Base-by-base conservation (phyloP, 148 eudicot genomes). In the Mesembryanthemum crystallinum region DNA sequence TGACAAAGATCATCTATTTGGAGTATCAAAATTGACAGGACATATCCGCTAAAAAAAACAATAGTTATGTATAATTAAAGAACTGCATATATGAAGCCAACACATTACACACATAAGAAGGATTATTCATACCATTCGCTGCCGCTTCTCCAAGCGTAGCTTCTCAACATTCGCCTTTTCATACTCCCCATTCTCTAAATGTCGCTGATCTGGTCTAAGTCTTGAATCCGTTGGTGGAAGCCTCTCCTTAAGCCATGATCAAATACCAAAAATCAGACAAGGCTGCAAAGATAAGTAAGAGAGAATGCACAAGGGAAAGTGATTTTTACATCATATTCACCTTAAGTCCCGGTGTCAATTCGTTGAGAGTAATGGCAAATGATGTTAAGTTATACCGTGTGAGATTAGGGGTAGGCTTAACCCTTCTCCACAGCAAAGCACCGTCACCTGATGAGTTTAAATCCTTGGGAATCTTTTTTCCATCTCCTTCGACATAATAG, bases 171-270 rank as follows among this genome's bases (percentile, higher is more conserved):
- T 90, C 52, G 98, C 97, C 77, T 82, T 89, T 25, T 90, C 96
- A 76, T 85, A 94, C 79, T 94, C 97, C 52, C 98, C 98, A 64
- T 94, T 94, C 83, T 92, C 98, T 37, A 94, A 82, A 87, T 88
- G 86, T 30, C 98, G 82, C 83, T 94, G 98, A 69, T 94, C 98
- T 47, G 98, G 97, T 84, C 98, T 90, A 30, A 94, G 89, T 76
- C 98, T 92, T 59, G 97, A 94, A 81, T 94, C 97, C 4, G 97
- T 94, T 23, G 96, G 92, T 4, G 97, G 98, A 54, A 94, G 93
- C 83, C 82, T 92, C 82, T 92, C 97, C 98, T 94, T 82, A 75
- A 82, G 74, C 76, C 82, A 78, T 83, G 27, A 88, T 78, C 65
- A 87, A 82, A 86, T 76, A 81, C 72, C 80, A 66, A 51, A 52